Evolutionary conservation across 2,329 filamentous ascomycete genomes (phyloP).

Genomic region (Elsinoe batatas): DNA sequence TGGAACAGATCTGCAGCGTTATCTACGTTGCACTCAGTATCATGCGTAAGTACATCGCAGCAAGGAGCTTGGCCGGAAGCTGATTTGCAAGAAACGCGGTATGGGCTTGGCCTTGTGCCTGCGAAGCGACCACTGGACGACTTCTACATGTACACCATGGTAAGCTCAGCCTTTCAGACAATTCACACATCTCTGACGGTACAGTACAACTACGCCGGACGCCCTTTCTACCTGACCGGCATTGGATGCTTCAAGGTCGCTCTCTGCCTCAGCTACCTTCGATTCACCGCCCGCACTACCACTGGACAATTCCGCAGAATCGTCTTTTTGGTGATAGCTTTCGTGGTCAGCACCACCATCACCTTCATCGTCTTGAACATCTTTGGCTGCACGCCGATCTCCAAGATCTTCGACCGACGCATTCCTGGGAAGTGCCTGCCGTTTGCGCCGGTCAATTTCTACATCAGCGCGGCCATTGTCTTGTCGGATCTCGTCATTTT

Average conservation of each 20-base stretch:
- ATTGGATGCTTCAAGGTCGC: conserved; percentile 11
- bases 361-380: conserved; percentile 7
- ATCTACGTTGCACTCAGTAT: conserved; percentile 1
- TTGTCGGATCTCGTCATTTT: conserved; percentile 6
- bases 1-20: neutral
- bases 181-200: neutral
- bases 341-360: conserved; percentile 3
- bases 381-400: conserved; percentile 7
- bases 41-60: neutral
- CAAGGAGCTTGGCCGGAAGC: neutral
- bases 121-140: neutral
- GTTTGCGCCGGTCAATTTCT: conserved; percentile 8
- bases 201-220: conserved; percentile 11
- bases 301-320: neutral
- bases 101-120: neutral
- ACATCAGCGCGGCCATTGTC: conserved; percentile 8
- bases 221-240: conserved; percentile 10
- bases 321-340: neutral
- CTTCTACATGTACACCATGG: conserved; percentile 3
- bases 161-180: neutral
- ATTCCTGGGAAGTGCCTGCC: conserved; percentile 2
- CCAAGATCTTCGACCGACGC: conserved; percentile 3
- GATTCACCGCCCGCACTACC: conserved; percentile 6
- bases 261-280: conserved; percentile 6
- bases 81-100: neutral